Evolutionary conservation across 176 grass and related monocot species (phyloP), one percentile per base, ranked within the genome.

Genomic region (Zea luxurians): DNA sequence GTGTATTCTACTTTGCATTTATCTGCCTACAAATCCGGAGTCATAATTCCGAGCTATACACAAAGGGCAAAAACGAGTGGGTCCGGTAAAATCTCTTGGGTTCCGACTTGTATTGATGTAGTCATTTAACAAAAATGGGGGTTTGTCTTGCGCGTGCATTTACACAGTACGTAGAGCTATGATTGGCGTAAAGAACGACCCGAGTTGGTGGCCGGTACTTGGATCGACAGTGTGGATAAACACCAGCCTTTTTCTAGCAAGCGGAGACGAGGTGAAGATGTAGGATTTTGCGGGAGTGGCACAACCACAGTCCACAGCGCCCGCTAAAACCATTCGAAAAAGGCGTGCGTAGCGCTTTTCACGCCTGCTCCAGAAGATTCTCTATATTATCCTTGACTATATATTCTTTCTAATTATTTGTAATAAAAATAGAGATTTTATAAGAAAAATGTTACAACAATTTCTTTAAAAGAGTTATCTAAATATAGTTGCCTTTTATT

Each of bases 301-400:
- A 40, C 47, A 43, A 35, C 50, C 17, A 3, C 1, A 57, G 38
- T 16, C 50, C 17, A 3, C 1, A 57, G 38, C 21, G 38, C 81
- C 66, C 64, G 70, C 81, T 75, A 48, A 84, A 61, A 48, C 42
- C 66, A 12, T 80, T 88, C 58, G 48, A 88, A 88, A 76, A 76
- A 58, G 70, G 5, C 2, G n/a, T 21, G 55, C 4, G 1, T 57
- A 13, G 12, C 60, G n/a, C 38, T 74, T 60, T 75, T 27, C 37
- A 55, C 27, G 27, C 27, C 27, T 27, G 27, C 27, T 27, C 27
- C 27, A 27, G 27, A 0, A 27, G 27, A 27, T 1, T 27, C 27
- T 27, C 27, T 27, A 27, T 27, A 27, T 27, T 27, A 27, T 27
- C 1, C 27, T 27, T 27, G 27, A 27, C 27, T 27, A 27, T 27